phyloP scores from a whole-genome alignment of 192 early-diverging fungal genomes.

The Lunasporangiospora selenospora region DNA sequence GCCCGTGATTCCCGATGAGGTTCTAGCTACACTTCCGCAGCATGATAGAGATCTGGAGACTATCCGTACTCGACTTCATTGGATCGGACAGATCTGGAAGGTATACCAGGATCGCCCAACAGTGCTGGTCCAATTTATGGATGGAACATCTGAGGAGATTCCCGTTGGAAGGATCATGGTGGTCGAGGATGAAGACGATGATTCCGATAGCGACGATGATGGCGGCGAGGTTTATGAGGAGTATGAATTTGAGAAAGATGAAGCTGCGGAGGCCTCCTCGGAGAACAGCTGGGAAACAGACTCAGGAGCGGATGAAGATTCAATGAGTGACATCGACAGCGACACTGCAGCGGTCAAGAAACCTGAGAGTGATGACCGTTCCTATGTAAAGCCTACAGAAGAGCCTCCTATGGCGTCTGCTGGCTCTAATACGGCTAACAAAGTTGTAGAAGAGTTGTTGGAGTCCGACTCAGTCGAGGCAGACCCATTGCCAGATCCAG shows the following conservation, averaged over 20 bases:
- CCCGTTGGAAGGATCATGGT: conserved; percentile 38
- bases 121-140: conserved; percentile 49
- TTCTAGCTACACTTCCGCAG: conserved; percentile 22
- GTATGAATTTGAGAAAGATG: conserved; percentile 43
- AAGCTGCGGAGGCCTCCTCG: conserved; percentile 20
- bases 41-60: conserved; percentile 34
- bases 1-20: conserved; percentile 24
- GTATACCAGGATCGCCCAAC: conserved; percentile 41
- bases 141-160: conserved; percentile 24
- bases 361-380: neutral
- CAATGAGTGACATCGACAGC: conserved; percentile 25
- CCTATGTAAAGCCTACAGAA: neutral
- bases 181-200: conserved; percentile 50
- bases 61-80: conserved; percentile 36
- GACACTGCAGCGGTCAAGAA: conserved; percentile 10
- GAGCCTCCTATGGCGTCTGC: neutral
- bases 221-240: conserved; percentile 26
- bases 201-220: conserved; percentile 40
- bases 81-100: conserved; percentile 57
- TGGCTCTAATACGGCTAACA: conserved; percentile 6
- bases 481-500: conserved; percentile 17
- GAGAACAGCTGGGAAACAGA: conserved; percentile 53
- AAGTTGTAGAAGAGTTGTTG: conserved; percentile 10
- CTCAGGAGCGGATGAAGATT: conserved; percentile 47
- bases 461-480: neutral